phyloP scores from a whole-genome alignment of 345 rosid species.

The Excoecaria cochinchinensis region DNA sequence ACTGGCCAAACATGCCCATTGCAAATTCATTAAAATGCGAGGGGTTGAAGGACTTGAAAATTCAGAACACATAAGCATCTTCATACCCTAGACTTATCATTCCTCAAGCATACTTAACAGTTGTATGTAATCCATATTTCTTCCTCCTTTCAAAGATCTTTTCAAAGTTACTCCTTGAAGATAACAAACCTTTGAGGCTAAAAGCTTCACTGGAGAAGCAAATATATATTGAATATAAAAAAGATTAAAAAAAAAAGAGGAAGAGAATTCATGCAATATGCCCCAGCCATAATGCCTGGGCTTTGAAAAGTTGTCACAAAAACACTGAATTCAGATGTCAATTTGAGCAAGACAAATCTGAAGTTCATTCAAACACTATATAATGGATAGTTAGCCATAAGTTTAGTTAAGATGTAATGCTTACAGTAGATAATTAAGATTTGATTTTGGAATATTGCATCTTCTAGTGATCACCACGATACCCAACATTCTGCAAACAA shows the following conservation, averaged over 20 bases:
- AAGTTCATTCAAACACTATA: slow-evolving; percentile 4
- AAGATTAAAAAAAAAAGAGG: background rate
- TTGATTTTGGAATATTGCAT: background rate
- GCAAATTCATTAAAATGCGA: too few species aligned
- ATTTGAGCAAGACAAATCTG: background rate
- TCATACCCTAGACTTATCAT: too few species aligned
- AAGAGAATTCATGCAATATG: background rate
- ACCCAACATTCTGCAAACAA: background rate
- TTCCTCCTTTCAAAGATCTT: too few species aligned
- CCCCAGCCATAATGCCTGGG: background rate
- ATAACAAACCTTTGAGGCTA: too few species aligned
- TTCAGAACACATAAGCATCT: too few species aligned
- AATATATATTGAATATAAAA: background rate
- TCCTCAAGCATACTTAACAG: too few species aligned
- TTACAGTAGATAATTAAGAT: background rate
- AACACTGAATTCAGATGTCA: background rate
- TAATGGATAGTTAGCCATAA: background rate
- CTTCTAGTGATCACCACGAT: background rate
- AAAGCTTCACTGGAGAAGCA: too few species aligned
- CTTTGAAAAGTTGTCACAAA: background rate
- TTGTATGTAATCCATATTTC: too few species aligned
- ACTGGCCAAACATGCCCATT: too few species aligned
- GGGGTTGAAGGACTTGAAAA: too few species aligned
- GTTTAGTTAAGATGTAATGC: background rate
- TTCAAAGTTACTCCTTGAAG: too few species aligned